Conservation (phyloP, 306 rosid genomes). For the Inga leiocalycina region DNA sequence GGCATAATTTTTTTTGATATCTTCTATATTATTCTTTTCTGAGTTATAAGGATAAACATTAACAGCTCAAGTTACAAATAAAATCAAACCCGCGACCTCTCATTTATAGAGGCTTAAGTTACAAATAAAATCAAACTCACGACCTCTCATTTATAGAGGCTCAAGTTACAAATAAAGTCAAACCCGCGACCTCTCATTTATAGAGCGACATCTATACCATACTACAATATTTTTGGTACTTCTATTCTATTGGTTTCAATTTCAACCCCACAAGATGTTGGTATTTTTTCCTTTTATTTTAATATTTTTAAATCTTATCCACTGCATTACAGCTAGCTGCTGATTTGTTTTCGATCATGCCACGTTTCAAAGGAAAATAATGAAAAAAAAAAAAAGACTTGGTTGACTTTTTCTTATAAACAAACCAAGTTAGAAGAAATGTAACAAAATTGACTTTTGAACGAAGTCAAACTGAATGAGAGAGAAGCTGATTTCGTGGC, state of each 20-base stretch:
- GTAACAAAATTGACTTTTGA: neutral
- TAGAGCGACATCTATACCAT: too few species aligned
- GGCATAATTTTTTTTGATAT: neutral
- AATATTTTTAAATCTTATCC: neutral
- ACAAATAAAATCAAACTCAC: too few species aligned
- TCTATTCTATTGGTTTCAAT: neutral
- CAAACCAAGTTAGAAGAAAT: neutral
- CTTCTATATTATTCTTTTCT: too few species aligned
- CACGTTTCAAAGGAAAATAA: neutral
- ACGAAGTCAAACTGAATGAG: neutral
- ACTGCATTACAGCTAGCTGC: neutral
- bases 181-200: too few species aligned
- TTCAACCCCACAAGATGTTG: neutral
- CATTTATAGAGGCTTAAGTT: fast-evolving
- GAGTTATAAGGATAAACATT: too few species aligned
- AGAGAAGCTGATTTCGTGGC: neutral
- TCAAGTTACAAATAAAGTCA: fast-evolving
- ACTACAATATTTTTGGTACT: too few species aligned
- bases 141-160: too few species aligned
- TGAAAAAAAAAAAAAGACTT: neutral
- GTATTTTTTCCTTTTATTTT: neutral
- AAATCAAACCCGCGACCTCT: too few species aligned
- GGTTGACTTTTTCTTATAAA: neutral
- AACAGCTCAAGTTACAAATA: fast-evolving
- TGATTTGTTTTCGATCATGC: neutral